These are phyloP conservation scores for Mallotus japonicus DNA, from an alignment of 441 rosid genomes.

Conservation along the genomic window DNA sequence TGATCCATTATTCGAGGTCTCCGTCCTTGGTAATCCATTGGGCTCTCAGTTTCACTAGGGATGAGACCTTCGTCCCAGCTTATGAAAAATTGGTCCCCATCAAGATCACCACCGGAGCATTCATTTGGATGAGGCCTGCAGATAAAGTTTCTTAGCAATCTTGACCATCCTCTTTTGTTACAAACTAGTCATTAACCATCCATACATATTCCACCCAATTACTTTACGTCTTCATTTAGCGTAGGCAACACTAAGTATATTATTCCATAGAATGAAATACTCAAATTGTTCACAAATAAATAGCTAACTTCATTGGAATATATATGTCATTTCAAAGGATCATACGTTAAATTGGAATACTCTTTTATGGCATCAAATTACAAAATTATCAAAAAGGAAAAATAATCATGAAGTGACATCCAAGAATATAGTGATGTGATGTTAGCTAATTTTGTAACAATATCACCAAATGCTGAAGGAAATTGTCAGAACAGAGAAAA, in stretches of 20 bases:
- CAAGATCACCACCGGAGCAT: slow-evolving; percentile 99
- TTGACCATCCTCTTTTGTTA: not conserved
- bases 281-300: not conserved
- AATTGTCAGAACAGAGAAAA: too few species aligned
- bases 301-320: not conserved
- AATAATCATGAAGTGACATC: not conserved
- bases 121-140: slow-evolving; percentile 96
- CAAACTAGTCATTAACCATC: not conserved
- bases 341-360: not conserved
- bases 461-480: not conserved
- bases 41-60: slow-evolving; percentile 60
- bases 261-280: not conserved
- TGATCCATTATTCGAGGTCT: slow-evolving; percentile 83
- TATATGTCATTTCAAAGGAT: not conserved
- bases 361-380: not conserved
- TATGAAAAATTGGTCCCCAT: slow-evolving; percentile 83
- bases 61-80: slow-evolving; percentile 84
- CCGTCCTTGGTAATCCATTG: slow-evolving; percentile 87
- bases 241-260: not conserved
- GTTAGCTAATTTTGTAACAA: not conserved
- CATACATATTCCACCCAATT: not conserved
- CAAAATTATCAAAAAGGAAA: not conserved
- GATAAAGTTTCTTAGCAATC: slow-evolving; percentile 24
- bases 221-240: not conserved
- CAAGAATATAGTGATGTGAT: not conserved